Percentiles rank a stretch among this genome's conserved stretches.
Evolutionary conservation across 495 filamentous ascomycete genomes (phyloP).

Genomic region (Lasiosphaeria ovina): DNA sequence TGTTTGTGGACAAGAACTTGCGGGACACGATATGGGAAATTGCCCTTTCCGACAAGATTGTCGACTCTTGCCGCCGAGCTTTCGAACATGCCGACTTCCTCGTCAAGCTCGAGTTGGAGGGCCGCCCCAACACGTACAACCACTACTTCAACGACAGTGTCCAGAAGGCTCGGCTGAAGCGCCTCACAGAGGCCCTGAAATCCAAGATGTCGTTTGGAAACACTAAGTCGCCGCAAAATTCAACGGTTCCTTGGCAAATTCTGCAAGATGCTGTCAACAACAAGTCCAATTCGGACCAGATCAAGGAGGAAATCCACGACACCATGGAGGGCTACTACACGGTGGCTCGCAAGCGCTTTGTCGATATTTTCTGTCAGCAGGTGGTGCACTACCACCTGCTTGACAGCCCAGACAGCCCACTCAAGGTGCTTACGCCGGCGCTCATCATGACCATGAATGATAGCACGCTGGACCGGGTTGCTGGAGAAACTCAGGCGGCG

Average conservation of each 20-base stretch:
- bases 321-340: constrained; percentile 60
- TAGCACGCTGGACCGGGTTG: constrained; percentile 38
- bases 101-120: constrained; percentile 47
- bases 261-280: constrained; percentile 21
- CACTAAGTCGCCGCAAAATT: no score
- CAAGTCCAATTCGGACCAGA: constrained; percentile 49
- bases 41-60: constrained; percentile 43
- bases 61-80: constrained; percentile 42
- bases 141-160: constrained; percentile 54
- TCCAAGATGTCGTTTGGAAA: no score
- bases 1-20: constrained; percentile 42
- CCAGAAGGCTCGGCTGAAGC: constrained; percentile 33
- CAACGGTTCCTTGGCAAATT: background rate
- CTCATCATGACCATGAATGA: constrained; percentile 27
- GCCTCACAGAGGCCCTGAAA: constrained; percentile 22
- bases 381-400: constrained; percentile 37
- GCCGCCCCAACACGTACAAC: constrained; percentile 48
- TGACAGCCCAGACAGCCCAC: constrained; percentile 26
- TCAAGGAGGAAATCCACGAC: constrained; percentile 55
- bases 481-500: constrained; percentile 30
- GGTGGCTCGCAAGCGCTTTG: constrained; percentile 54
- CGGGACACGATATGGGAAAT: constrained; percentile 36
- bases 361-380: constrained; percentile 51
- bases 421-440: constrained; percentile 29
- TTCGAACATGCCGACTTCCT: constrained; percentile 47